Percentiles rank a stretch among this genome's conserved stretches.
These are phyloP conservation scores for Trametes cinnabarina DNA, from an alignment of 768 basidiomycete species.

Conservation along the genomic window DNA sequence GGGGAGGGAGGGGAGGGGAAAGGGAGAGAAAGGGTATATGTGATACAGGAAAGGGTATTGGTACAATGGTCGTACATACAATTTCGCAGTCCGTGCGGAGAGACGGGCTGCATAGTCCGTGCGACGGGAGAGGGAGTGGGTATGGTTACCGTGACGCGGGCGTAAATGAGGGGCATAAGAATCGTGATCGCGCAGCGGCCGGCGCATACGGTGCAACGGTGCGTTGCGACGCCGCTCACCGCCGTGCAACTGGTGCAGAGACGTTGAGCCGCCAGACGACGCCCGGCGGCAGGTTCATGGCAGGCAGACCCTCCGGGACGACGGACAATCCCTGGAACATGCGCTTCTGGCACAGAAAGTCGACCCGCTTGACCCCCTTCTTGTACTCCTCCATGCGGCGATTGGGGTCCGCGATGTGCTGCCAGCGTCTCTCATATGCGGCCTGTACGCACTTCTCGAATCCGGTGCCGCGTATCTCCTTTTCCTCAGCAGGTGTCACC, in stretches of 20 bases:
- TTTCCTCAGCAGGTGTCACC: constrained; percentile 42
- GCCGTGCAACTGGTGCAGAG: constrained; percentile 18
- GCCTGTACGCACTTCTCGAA: constrained; percentile 36
- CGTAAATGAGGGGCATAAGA: neutral
- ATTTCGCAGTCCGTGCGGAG: constrained; percentile 6
- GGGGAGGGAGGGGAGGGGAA: too few species aligned
- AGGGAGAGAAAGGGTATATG: too few species aligned
- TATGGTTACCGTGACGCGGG: constrained; percentile 1
- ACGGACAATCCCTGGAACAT: constrained; percentile 22
- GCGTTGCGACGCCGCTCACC: neutral
- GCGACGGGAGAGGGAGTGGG: neutral
- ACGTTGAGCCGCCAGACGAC: constrained; percentile 21
- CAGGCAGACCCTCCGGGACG: constrained; percentile 17
- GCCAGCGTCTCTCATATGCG: constrained; percentile 44
- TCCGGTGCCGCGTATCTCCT: constrained; percentile 27
- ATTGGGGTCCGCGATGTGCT: constrained; percentile 31
- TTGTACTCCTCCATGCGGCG: constrained; percentile 38
- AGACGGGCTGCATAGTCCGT: constrained; percentile 12
- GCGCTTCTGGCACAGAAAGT: constrained; percentile 43
- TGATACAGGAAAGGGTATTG: constrained; percentile 10
- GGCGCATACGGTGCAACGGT: neutral
- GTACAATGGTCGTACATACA: constrained; percentile 10
- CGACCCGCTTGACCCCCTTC: constrained; percentile 53
- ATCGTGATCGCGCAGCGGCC: constrained; percentile 8
- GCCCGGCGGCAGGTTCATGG: constrained; percentile 19